phyloP scores from a whole-genome alignment of 75 land plant species.

The Cupressus sempervirens region DNA sequence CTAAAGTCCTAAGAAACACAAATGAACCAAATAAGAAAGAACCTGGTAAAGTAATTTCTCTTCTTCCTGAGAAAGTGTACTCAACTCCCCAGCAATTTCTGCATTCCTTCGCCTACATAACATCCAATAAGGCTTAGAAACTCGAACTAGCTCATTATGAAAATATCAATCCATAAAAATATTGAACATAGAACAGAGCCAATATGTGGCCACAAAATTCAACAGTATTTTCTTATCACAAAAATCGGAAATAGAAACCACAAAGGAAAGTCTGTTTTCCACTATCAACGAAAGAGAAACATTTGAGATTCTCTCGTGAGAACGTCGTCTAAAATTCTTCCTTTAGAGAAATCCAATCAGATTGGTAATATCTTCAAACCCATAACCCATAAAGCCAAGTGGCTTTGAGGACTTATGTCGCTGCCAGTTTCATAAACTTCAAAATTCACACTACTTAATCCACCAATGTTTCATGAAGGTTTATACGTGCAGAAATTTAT shows the following conservation, averaged over 20 bases:
- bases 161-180: background rate
- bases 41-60: constrained; percentile 93
- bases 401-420: too few relatives aligned
- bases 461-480: background rate
- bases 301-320: too few relatives aligned
- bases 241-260: too few relatives aligned
- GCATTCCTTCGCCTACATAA: constrained; percentile 75
- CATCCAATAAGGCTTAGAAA: background rate
- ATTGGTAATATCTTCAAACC: too few relatives aligned
- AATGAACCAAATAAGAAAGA: constrained; percentile 2
- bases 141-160: background rate
- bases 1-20: background rate
- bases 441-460: background rate
- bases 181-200: background rate
- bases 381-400: too few relatives aligned
- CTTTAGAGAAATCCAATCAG: too few relatives aligned
- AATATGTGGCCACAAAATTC: background rate
- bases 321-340: too few relatives aligned
- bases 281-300: too few relatives aligned
- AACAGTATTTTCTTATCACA: background rate
- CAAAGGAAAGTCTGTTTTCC: too few relatives aligned
- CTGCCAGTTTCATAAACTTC: background rate
- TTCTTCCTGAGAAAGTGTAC: constrained; percentile 60
- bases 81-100: constrained; percentile 76
- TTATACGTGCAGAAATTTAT: background rate